Percentiles rank a stretch among this genome's conserved stretches.
Conservation (phyloP, 1,284 basidiomycete species). For the Coniferiporia sulphurascens region DNA sequence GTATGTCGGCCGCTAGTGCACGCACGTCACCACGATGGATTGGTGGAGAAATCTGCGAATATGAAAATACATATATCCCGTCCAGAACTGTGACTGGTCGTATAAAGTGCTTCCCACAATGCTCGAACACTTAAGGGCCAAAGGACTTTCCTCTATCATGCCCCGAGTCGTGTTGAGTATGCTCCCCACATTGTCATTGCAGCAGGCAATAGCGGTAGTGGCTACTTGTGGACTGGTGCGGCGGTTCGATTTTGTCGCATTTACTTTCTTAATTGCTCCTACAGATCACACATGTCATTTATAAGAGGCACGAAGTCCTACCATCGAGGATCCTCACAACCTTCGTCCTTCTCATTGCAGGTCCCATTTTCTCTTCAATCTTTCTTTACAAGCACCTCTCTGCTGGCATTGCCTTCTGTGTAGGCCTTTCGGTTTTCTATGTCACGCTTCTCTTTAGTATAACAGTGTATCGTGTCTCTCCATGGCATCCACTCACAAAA, state of each 20-base stretch:
- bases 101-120: too few species aligned
- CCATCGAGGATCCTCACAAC: neutral
- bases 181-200: too few species aligned
- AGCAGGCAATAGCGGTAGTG: neutral
- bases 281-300: neutral
- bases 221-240: neutral
- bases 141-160: too few species aligned
- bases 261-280: neutral
- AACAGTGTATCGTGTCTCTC: conserved; percentile 22
- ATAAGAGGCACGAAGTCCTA: neutral
- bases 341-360: neutral
- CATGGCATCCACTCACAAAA: conserved; percentile 24
- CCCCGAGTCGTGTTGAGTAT: too few species aligned
- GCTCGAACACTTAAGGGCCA: too few species aligned
- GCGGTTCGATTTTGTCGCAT: neutral
- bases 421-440: conserved; percentile 5
- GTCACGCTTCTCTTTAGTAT: neutral
- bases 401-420: neutral
- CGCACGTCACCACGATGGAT: too few species aligned
- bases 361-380: neutral
- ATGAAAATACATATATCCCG: too few species aligned
- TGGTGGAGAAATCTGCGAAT: too few species aligned
- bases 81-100: too few species aligned
- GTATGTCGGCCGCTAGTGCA: too few species aligned
- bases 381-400: neutral